Conservation (phyloP, 164 flowering plant genomes). For the Houttuynia cordata region DNA sequence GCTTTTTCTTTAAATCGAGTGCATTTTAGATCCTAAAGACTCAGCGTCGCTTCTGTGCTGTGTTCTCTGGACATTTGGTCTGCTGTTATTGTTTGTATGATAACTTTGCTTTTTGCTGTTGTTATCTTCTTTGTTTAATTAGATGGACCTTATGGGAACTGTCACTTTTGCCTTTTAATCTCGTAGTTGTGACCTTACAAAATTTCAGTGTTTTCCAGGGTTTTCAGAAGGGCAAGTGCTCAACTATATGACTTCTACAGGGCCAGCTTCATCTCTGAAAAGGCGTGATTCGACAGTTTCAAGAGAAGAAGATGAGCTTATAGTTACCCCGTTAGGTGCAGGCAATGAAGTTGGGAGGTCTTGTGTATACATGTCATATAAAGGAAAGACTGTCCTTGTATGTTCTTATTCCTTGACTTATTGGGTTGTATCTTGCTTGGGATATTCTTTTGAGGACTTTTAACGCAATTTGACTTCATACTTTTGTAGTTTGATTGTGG, state of each 20-base stretch:
- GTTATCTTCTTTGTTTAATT: too few species aligned
- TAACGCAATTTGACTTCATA: background rate
- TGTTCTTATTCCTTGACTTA: background rate
- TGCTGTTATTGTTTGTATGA: too few species aligned
- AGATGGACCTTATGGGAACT: too few species aligned
- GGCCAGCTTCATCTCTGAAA: constrained; percentile 33
- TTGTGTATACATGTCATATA: constrained; percentile 81
- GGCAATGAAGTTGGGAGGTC: constrained; percentile 99
- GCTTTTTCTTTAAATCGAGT: too few species aligned
- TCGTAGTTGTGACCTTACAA: too few species aligned
- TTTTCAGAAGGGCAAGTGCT: background rate
- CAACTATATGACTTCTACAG: background rate
- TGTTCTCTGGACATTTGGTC: too few species aligned
- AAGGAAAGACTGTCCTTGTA: constrained; percentile 56
- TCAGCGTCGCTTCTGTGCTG: too few species aligned
- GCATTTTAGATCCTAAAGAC: too few species aligned
- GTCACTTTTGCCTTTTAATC: too few species aligned
- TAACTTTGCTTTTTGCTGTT: too few species aligned
- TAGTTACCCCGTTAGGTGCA: constrained; percentile 85
- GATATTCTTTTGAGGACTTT: background rate
- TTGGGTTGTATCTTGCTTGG: background rate
- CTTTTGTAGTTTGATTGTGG: constrained; percentile 80
- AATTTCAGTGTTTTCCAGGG: background rate
- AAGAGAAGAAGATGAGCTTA: constrained; percentile 74
- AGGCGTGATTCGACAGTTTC: constrained; percentile 35